Conservation (phyloP, 1,139 yeast genomes). For the Hansenula sp. region DNA sequence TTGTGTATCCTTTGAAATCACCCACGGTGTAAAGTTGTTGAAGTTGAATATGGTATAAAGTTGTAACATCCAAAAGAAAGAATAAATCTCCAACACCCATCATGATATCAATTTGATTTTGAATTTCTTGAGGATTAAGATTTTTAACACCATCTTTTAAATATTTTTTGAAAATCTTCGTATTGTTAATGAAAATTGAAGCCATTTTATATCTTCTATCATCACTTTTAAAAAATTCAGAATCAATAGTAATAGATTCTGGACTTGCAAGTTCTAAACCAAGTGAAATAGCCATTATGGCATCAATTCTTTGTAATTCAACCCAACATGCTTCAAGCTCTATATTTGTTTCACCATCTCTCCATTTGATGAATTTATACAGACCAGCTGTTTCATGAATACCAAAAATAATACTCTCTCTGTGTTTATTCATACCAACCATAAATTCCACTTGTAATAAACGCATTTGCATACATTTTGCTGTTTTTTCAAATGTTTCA, state of each 20-base stretch:
- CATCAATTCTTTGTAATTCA: conserved; percentile 1
- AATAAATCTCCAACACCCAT: background rate
- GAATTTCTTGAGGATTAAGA: background rate
- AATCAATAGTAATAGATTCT: background rate
- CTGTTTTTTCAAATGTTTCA: background rate
- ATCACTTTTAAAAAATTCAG: background rate
- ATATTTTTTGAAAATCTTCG: background rate
- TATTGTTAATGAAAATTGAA: background rate
- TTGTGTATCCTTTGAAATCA: background rate
- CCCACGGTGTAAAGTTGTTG: background rate
- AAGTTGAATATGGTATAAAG: background rate
- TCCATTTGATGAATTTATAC: background rate
- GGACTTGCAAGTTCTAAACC: background rate
- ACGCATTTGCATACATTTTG: background rate
- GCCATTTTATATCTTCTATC: background rate
- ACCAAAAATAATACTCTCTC: background rate
- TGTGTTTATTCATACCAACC: background rate
- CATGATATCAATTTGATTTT: background rate
- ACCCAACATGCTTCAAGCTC: conserved; percentile 1
- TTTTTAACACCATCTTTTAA: background rate
- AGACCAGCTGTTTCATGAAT: background rate
- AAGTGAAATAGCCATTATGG: background rate
- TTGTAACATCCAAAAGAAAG: background rate
- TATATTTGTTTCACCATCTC: background rate
- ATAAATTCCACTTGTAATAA: background rate